Evolutionary conservation across 768 basidiomycete species (phyloP).

Genomic region (Boletus reticulatus): DNA sequence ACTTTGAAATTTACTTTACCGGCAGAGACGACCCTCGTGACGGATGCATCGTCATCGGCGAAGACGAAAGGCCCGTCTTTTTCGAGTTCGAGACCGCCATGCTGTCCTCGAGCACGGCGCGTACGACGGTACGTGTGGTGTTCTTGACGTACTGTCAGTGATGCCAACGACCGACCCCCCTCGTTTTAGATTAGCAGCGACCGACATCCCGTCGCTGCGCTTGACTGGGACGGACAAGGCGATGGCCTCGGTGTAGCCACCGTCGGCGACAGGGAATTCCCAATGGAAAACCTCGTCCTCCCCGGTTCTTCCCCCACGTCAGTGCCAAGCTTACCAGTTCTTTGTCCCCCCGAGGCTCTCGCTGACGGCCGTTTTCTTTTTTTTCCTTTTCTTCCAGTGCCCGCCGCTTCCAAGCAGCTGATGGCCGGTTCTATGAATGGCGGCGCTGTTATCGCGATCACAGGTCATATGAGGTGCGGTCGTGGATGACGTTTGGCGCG

Average conservation of each 20-base stretch:
- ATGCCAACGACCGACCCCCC: neutral
- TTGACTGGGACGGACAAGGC: constrained; percentile 41
- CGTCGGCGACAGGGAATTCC: constrained; percentile 51
- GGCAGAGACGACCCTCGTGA: constrained; percentile 65
- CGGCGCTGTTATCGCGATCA: constrained; percentile 47
- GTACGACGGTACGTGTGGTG: constrained; percentile 24
- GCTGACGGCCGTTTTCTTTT: too few species aligned
- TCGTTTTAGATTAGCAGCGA: constrained; percentile 36
- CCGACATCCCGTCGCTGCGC: constrained; percentile 51
- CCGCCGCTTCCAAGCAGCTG: constrained; percentile 55
- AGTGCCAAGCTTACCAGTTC: neutral
- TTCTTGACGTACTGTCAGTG: neutral
- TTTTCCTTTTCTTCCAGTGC: too few species aligned
- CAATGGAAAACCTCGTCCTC: constrained; percentile 62
- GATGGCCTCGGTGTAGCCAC: constrained; percentile 42
- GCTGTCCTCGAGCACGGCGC: constrained; percentile 19
- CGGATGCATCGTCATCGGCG: constrained; percentile 64
- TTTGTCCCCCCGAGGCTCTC: constrained; percentile 4
- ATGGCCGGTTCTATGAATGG: constrained; percentile 67
- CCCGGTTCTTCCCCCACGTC: constrained; percentile 52
- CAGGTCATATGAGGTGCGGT: constrained; percentile 60
- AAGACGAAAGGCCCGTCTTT: constrained; percentile 56
- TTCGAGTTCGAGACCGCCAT: constrained; percentile 62
- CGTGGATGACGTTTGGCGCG: neutral
- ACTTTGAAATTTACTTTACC: constrained; percentile 66